These are phyloP conservation scores for Furcasterigmium furcatum DNA, from an alignment of 2,329 filamentous ascomycete species.

Conservation along the genomic window DNA sequence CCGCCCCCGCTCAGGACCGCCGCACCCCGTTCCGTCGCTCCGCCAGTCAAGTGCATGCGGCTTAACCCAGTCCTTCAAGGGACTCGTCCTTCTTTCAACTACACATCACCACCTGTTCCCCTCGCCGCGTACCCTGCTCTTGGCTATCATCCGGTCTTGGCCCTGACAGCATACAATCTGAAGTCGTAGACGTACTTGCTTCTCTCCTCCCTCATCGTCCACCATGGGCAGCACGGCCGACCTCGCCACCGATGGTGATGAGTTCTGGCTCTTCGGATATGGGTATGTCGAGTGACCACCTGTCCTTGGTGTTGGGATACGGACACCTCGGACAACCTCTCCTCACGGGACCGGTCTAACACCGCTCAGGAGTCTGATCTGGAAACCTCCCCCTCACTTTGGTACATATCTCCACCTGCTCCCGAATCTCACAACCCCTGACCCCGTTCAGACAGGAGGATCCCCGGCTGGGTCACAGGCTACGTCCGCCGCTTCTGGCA, in stretches of 20 bases:
- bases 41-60: too few species aligned
- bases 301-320: too few species aligned
- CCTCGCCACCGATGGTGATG: constrained; percentile 38
- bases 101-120: background rate
- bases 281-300: constrained; percentile 56
- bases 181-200: too few species aligned
- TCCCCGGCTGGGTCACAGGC: constrained; percentile 87
- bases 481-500: constrained; percentile 98
- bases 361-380: constrained; percentile 73
- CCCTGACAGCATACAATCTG: too few species aligned
- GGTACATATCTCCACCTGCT: constrained; percentile 50
- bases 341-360: too few species aligned
- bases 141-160: too few species aligned
- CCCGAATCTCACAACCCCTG: constrained; percentile 9
- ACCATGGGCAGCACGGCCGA: constrained; percentile 33
- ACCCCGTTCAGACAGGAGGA: constrained; percentile 62
- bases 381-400: constrained; percentile 95
- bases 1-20: too few species aligned
- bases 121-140: too few species aligned
- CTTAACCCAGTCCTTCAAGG: background rate
- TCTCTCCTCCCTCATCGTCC: background rate
- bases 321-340: too few species aligned
- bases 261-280: constrained; percentile 97
- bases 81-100: background rate
- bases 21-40: too few species aligned